phyloP scores from a whole-genome alignment of 345 rosid genomes.

The Citrus reticulata region DNA sequence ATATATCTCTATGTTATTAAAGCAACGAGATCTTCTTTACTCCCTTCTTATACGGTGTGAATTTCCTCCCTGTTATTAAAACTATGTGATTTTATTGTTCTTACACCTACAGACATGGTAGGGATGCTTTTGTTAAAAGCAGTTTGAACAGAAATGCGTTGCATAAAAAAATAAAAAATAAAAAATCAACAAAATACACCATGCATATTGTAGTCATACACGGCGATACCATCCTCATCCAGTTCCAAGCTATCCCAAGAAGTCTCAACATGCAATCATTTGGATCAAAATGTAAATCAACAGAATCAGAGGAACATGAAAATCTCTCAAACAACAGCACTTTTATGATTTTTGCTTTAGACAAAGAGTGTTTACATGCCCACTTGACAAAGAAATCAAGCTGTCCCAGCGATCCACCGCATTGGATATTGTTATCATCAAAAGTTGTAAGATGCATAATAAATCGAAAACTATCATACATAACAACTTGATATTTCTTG shows the following conservation, averaged over 20 bases:
- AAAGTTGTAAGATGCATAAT: neutral
- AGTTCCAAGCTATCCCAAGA: neutral
- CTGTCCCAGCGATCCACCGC: neutral
- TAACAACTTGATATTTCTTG: conserved; percentile 4
- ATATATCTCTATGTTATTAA: too few relatives aligned
- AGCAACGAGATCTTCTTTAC: too few relatives aligned
- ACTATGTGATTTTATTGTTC: too few relatives aligned
- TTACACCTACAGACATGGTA: too few relatives aligned
- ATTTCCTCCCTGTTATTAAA: too few relatives aligned
- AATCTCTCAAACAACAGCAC: neutral
- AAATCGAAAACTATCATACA: neutral
- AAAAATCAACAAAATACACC: neutral
- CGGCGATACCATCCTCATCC: neutral
- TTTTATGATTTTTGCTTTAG: neutral
- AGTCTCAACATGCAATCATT: neutral
- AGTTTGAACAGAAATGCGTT: too few relatives aligned
- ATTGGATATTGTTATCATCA: neutral
- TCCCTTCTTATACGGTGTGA: too few relatives aligned
- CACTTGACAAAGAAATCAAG: neutral
- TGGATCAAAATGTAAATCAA: neutral
- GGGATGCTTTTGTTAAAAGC: too few relatives aligned
- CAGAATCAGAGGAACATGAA: neutral
- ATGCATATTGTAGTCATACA: too few relatives aligned
- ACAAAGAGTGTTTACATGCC: neutral
- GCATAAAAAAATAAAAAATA: too few relatives aligned